A percentile compares a stretch with the other conserved stretches of the same genome.
Evolutionary conservation across 495 filamentous ascomycete species (phyloP).

Genomic region (Tuber melanosporum): DNA sequence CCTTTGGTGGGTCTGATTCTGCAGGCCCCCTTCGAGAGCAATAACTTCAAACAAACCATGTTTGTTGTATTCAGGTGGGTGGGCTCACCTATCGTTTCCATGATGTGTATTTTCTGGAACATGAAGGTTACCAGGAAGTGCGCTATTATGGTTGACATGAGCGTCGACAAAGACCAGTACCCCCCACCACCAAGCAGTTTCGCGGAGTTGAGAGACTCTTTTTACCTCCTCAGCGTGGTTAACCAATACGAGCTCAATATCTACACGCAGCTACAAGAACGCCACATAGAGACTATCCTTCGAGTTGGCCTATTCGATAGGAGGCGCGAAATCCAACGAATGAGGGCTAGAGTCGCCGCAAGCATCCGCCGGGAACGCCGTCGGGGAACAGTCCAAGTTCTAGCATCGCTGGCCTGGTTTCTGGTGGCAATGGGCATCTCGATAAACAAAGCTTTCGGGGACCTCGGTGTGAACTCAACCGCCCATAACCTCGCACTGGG

Average conservation of each 20-base stretch:
- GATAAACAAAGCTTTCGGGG: slow-evolving; percentile 47
- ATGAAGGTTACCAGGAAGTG: slow-evolving; percentile 48
- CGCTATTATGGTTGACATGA: slow-evolving; percentile 48
- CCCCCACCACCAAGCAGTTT: slow-evolving; percentile 41
- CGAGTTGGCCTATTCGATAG: slow-evolving; percentile 26
- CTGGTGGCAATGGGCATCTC: slow-evolving; percentile 44
- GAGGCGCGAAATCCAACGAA: slow-evolving; percentile 9
- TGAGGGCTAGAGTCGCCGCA: neutral
- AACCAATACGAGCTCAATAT: slow-evolving; percentile 44
- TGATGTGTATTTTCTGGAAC: slow-evolving; percentile 48
- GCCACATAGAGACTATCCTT: slow-evolving; percentile 17
- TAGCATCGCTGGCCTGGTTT: slow-evolving; percentile 32
- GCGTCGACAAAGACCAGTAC: slow-evolving; percentile 39
- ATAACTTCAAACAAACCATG: slow-evolving; percentile 43
- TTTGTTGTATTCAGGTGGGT: slow-evolving; percentile 44
- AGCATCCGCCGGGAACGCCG: slow-evolving; percentile 13
- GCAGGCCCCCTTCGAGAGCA: slow-evolving; percentile 49
- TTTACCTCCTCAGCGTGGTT: slow-evolving; percentile 47
- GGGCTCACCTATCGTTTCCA: slow-evolving; percentile 44
- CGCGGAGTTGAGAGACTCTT: slow-evolving; percentile 45
- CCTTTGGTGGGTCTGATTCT: slow-evolving; percentile 47
- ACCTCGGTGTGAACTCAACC: slow-evolving; percentile 43
- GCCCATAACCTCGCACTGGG: slow-evolving; percentile 50
- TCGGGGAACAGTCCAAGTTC: slow-evolving; percentile 24
- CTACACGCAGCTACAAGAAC: neutral